Evolutionary conservation across 164 flowering plant genomes (phyloP).

Genomic region (Magnolia kwangsiensis): DNA sequence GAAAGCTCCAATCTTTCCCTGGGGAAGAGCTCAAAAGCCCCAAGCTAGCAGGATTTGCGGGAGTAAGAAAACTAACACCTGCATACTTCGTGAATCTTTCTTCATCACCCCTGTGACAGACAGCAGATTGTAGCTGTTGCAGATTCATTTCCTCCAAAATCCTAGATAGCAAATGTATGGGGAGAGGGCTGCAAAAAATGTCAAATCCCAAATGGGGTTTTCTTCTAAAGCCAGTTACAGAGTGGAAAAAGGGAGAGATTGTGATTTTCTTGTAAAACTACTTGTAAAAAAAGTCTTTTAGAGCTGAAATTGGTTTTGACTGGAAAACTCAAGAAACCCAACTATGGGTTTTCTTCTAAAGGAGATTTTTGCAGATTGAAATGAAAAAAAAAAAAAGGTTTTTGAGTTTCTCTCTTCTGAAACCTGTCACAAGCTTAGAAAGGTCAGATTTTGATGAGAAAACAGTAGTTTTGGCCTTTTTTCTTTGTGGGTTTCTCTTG

Average conservation of each 20-base stretch:
- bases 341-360: neutral
- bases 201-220: neutral
- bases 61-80: conserved; percentile 13
- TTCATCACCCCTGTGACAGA: conserved; percentile 9
- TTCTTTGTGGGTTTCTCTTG: conserved; percentile 1
- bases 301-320: neutral
- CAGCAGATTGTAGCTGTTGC: conserved; percentile 8
- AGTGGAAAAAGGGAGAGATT: neutral
- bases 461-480: conserved; percentile 2
- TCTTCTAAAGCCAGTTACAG: neutral
- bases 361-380: no score
- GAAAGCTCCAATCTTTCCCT: conserved; percentile 12
- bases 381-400: neutral
- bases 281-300: neutral
- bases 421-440: neutral
- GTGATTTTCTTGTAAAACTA: conserved; percentile 1
- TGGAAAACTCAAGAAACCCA: neutral
- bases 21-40: conserved; percentile 3
- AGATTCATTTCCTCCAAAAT: conserved; percentile 11
- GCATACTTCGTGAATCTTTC: conserved; percentile 7
- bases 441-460: conserved; percentile 13
- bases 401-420: neutral
- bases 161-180: neutral
- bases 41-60: neutral
- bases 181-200: neutral